Percentiles rank a stretch among this genome's conserved stretches.
These are phyloP conservation scores for Solanum paucissectum DNA, from an alignment of 257 asterid genomes.

Conservation along the genomic window DNA sequence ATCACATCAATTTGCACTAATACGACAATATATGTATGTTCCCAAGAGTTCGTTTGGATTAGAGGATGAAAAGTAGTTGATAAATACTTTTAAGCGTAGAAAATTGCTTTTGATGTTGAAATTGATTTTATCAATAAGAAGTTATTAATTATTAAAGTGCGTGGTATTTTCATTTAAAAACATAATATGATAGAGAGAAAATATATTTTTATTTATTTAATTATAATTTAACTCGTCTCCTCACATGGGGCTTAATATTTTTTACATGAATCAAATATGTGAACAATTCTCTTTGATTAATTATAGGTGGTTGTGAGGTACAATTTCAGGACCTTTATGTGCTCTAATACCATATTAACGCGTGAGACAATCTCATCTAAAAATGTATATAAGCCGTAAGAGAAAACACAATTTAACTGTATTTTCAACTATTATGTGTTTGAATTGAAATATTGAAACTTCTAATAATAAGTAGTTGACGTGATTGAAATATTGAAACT, in stretches of 20 bases:
- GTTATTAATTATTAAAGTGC: background rate
- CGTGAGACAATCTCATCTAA: background rate
- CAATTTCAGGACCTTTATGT: background rate
- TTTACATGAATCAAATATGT: too few relatives aligned
- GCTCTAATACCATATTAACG: background rate
- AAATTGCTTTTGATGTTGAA: background rate
- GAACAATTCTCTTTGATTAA: background rate
- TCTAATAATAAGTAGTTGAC: background rate
- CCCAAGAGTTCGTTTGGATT: background rate
- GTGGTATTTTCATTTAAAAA: background rate
- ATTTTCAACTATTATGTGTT: background rate
- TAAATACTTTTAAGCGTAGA: background rate
- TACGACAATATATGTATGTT: background rate
- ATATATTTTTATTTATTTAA: background rate
- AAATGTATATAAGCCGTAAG: background rate
- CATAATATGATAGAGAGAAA: background rate
- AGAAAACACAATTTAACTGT: background rate
- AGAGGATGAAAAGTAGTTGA: background rate
- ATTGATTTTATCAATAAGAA: background rate
- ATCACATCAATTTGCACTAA: background rate
- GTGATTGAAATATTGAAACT: background rate
- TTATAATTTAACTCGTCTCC: too few relatives aligned
- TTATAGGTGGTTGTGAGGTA: background rate
- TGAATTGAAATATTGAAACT: background rate
- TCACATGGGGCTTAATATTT: background rate